Conservation (phyloP, 2,329 filamentous ascomycete species). For the Claviceps maximensis region DNA sequence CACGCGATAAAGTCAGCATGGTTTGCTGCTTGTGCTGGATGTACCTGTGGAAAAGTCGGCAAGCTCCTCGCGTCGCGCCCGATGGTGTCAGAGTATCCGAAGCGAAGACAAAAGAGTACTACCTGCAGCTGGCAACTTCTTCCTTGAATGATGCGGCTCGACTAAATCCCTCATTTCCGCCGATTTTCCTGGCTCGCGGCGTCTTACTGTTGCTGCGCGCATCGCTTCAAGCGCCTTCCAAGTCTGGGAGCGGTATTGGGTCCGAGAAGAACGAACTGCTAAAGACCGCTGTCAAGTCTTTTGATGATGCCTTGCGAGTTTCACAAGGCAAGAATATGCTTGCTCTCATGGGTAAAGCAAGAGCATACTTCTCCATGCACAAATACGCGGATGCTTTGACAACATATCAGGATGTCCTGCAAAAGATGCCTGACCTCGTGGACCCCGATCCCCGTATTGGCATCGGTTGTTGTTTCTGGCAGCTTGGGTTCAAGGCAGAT, state of each 20-base stretch:
- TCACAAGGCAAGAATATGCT: constrained; percentile 84
- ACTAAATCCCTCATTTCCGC: constrained; percentile 83
- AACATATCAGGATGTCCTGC: constrained; percentile 74
- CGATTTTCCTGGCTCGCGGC: constrained; percentile 80
- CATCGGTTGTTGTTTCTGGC: constrained; percentile 95
- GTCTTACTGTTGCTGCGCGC: constrained; percentile 80
- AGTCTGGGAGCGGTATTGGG: constrained; percentile 51
- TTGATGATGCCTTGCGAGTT: constrained; percentile 81
- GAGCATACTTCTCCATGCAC: constrained; percentile 73
- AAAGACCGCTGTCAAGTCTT: constrained; percentile 77
- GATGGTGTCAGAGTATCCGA: constrained; percentile 56
- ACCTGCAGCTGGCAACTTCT: constrained; percentile 77
- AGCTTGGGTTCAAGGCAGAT: constrained; percentile 86
- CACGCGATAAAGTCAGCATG: constrained; percentile 74
- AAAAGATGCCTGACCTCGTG: constrained; percentile 72
- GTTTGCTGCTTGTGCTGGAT: constrained; percentile 82
- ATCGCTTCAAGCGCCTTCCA: constrained; percentile 66
- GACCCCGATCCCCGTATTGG: constrained; percentile 94
- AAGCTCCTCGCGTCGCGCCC: constrained; percentile 50
- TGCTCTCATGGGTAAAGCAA: constrained; percentile 79
- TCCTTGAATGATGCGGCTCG: constrained; percentile 91
- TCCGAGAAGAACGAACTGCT: constrained; percentile 67
- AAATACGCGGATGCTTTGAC: constrained; percentile 75
- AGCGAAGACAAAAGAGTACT: constrained; percentile 83
- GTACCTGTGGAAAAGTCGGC: constrained; percentile 76